phyloP scores from a whole-genome alignment of 495 filamentous ascomycete species.

The Rhizodiscina lignyota region DNA sequence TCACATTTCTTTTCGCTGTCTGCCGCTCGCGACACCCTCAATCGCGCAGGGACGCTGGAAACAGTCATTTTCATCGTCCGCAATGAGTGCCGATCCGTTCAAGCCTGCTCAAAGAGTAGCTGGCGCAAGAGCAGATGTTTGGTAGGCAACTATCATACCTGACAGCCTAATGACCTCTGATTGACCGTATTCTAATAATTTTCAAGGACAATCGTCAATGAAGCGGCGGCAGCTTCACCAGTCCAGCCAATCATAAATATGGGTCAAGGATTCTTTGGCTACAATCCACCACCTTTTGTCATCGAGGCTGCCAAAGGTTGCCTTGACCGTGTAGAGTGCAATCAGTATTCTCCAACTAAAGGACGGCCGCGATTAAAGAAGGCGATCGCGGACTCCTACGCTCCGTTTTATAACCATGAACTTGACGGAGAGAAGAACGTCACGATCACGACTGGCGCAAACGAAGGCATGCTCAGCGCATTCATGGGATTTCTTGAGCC shows the following conservation, averaged over 20 bases:
- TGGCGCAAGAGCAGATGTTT: constrained; percentile 80
- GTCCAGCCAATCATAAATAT: constrained; percentile 88
- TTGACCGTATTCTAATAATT: too few relatives aligned
- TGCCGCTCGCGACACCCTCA: too few relatives aligned
- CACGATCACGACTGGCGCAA: constrained; percentile 88
- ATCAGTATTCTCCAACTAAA: constrained; percentile 94
- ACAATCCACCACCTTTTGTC: constrained; percentile 88
- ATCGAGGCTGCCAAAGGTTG: constrained; percentile 79
- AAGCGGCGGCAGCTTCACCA: constrained; percentile 69
- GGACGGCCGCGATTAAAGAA: constrained; percentile 80
- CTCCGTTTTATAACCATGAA: constrained; percentile 61
- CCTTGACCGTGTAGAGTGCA: constrained; percentile 87
- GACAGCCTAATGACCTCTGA: background rate
- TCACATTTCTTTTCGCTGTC: too few relatives aligned
- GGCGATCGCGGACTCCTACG: constrained; percentile 80
- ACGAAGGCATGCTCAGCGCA: constrained; percentile 86
- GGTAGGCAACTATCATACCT: constrained; percentile 32
- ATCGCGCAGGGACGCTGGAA: too few relatives aligned
- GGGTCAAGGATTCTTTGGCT: constrained; percentile 96
- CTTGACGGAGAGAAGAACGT: constrained; percentile 83
- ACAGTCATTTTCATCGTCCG: too few relatives aligned
- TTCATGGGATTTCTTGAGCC: constrained; percentile 96
- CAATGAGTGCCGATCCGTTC: constrained; percentile 30
- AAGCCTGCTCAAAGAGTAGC: constrained; percentile 65
- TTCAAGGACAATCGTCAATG: constrained; percentile 81